Base-by-base conservation (phyloP, 1,139 yeast species). In the Hanseniaspora uvarum region DNA sequence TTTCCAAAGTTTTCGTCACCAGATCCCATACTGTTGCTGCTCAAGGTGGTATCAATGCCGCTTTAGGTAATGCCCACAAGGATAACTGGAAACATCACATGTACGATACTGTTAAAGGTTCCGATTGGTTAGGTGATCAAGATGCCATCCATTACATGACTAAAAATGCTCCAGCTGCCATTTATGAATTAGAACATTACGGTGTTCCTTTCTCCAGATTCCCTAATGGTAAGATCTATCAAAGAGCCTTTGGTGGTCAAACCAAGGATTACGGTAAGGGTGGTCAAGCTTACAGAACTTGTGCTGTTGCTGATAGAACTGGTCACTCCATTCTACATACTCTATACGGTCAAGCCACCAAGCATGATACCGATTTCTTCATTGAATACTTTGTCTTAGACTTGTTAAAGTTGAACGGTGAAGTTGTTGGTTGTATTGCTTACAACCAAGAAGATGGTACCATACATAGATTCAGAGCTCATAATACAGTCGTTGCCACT, bases 81-180 rank as follows among this genome's bases (percentile, higher is more conserved):
- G 98, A 92, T 71, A 92, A 89, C 75, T 92, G 98, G 98, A 94
- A 86, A 71, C 92, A 98, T 97, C 98, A 92, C 73, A 89, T 92
- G 96, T 89, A 89, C 73, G 98, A 92, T 68, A 92, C 98, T 66
- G 98, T 92, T 65, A 92, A 92, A 75, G 98, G 98, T 60, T 88
- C 96, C n/a, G 98, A 92, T 74, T 92, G 98, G 98, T 80, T 92
- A 60, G 98, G 98, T 65, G 98, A 92, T 73, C 98, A 92, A 74
- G 98, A 92, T 68, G 96, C 98, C 56, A 92, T 92, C 69, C 97
- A 92, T 73, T 92, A 92, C 75, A 92, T 92, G 98, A 89, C 98
- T 59, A 83, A 89, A 70, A 97, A 92, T 73, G 98, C 98, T 24
- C 96, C 98, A 48, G 81, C 82, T 63, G 85, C 96, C 51, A 92